Percentiles rank a stretch among this genome's conserved stretches.
Conservation (phyloP, 148 eudicot genomes). For the Suaeda aralocaspica region DNA sequence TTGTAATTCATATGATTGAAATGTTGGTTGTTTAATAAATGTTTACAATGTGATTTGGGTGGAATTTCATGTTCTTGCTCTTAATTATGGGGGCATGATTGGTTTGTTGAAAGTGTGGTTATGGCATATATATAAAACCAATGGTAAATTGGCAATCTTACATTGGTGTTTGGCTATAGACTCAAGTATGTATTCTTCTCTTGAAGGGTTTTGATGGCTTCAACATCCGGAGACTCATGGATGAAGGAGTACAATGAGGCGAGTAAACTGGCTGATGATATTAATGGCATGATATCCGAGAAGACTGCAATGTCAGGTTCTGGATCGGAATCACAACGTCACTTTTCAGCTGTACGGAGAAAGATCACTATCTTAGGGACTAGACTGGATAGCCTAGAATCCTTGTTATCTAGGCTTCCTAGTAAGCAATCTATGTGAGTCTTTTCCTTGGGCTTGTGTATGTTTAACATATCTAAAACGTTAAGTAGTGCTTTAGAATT, state of each 20-base stretch:
- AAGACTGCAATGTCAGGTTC: conserved; percentile 45
- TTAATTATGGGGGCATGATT: not conserved
- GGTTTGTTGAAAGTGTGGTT: not conserved
- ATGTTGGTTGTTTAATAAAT: not conserved
- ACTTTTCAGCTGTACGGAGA: conserved; percentile 70
- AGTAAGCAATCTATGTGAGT: conserved; percentile 70
- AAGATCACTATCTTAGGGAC: conserved; percentile 89
- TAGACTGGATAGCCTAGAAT: conserved; percentile 72
- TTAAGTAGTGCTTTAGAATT: not conserved
- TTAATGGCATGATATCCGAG: conserved; percentile 67
- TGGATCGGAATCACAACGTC: conserved; percentile 77
- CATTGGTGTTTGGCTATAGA: too few species aligned
- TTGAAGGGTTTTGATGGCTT: conserved; percentile 50
- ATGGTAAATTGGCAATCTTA: too few species aligned
- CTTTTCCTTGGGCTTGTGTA: not conserved
- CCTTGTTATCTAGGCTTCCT: conserved; percentile 67
- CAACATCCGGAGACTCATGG: conserved; percentile 64
- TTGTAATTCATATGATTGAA: not conserved
- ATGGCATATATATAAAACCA: not conserved
- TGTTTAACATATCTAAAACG: conserved; percentile 4
- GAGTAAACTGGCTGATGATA: conserved; percentile 68
- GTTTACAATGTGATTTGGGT: not conserved
- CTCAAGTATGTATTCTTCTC: conserved; percentile 6
- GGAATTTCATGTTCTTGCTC: not conserved
- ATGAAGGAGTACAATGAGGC: conserved; percentile 82